Conservation (phyloP, 1,139 yeast genomes). For the Yamadazyma diospyri region DNA sequence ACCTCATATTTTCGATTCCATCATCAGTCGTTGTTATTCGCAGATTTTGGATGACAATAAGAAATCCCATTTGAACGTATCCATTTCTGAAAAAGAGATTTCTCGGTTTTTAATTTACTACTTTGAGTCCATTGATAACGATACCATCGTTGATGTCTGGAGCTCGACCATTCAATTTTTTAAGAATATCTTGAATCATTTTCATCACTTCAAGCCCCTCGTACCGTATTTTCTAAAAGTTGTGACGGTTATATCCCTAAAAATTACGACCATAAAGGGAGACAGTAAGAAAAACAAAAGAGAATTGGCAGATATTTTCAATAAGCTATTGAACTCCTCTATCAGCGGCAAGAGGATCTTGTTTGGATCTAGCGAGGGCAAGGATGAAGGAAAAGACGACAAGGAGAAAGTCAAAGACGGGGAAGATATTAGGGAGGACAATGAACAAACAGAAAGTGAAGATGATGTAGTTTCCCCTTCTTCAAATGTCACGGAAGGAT, state of each 20-base stretch:
- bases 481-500: slow-evolving; percentile 27
- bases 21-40: slow-evolving; percentile 38
- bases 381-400: background rate
- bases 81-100: slow-evolving; percentile 38
- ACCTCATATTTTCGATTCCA: slow-evolving; percentile 60
- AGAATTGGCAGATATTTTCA: slow-evolving; percentile 65
- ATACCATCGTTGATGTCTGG: slow-evolving; percentile 77
- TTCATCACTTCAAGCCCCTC: slow-evolving; percentile 45
- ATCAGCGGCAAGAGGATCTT: slow-evolving; percentile 18
- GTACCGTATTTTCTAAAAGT: slow-evolving; percentile 52
- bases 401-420: background rate
- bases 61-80: slow-evolving; percentile 43
- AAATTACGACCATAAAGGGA: slow-evolving; percentile 57
- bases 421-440: slow-evolving; percentile 3
- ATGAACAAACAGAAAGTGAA: slow-evolving; percentile 8
- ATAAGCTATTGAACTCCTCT: slow-evolving; percentile 45
- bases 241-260: slow-evolving; percentile 49
- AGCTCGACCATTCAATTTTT: slow-evolving; percentile 52
- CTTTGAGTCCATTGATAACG: slow-evolving; percentile 62
- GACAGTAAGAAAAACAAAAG: slow-evolving; percentile 53
- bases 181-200: slow-evolving; percentile 51
- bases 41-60: slow-evolving; percentile 26
- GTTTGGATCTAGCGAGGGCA: slow-evolving; percentile 10
- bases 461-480: slow-evolving; percentile 6
- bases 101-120: slow-evolving; percentile 56